These are phyloP conservation scores for Salix udensis DNA, from an alignment of 345 rosid species.

Conservation along the genomic window DNA sequence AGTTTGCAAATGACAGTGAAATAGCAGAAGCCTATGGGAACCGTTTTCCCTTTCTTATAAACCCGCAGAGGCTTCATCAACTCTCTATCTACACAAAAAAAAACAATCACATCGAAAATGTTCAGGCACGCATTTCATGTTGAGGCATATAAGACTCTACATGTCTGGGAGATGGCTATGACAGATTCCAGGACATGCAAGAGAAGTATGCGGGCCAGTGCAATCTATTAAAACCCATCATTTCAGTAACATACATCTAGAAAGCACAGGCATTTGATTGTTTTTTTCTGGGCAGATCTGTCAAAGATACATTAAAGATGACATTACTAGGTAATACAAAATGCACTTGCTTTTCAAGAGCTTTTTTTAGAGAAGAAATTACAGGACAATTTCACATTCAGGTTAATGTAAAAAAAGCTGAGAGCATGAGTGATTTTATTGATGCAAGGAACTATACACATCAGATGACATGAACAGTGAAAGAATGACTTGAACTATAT, in stretches of 20 bases:
- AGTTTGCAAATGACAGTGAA: background rate
- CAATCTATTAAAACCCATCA: background rate
- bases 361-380: too few relatives aligned
- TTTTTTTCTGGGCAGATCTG: too few relatives aligned
- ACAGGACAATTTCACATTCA: too few relatives aligned
- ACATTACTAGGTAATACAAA: background rate
- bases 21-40: background rate
- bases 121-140: background rate
- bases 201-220: too few relatives aligned
- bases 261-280: background rate
- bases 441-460: too few relatives aligned
- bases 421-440: too few relatives aligned
- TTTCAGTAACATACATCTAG: background rate
- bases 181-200: background rate
- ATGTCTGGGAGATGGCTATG: background rate
- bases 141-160: background rate
- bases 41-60: background rate
- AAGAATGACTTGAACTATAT: too few relatives aligned
- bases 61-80: background rate
- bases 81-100: background rate
- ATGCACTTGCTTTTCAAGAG: too few relatives aligned
- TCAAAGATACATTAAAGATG: background rate
- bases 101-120: background rate
- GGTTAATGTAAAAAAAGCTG: too few relatives aligned
- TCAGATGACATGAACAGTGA: too few relatives aligned